Evolutionary conservation across 768 basidiomycete genomes (phyloP), one percentile per base, ranked within the genome.

Genomic region (Boletales sp.): DNA sequence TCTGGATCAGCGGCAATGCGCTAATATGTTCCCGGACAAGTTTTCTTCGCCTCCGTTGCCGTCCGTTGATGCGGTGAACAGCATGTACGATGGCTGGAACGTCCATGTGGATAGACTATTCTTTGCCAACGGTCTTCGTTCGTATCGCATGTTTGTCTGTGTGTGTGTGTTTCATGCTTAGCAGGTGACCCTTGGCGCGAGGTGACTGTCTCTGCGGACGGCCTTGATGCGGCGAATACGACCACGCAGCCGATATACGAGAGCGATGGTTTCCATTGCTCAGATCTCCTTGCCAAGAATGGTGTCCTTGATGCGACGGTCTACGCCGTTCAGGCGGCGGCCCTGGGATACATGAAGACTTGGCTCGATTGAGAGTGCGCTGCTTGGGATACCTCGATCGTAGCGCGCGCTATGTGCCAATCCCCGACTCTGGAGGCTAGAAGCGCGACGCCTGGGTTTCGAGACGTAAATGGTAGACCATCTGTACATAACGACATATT

Each of bases 121-220:
- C 74, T 87, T 86, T 54, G 82, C 82, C 36, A 87, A 83, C 43
- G 85, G 84, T 40, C 70, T 73, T 44, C 81, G 85, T 86, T 57
- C 56, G 83, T 47, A 4, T 34, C 33, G 8, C 15, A 28, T 28
- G 17, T 17, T 41, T 30, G 6, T 28, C 25, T 28, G 25, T 25
- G 7, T 18, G 7, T 31, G 4, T 14, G 25, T 7, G 9, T 11
- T 34, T 4, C 33, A 3, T 10, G 7, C 46, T 57, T 15, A 48
- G 39, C 34, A 87, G 85, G 83, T 39, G 86, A 88, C 57, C 86
- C 87, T 15, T 88, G 86, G 86, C 75, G 79, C 44, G 81, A 83
- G 47, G 78, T 81, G 7, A 87, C 86, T 0, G 72, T 87, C 6
- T 87, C 86, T 4, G 79, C 85, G 0, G 74, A 78, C 19, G 72